These are phyloP conservation scores for Berkeleyomyces rouxiae DNA, from an alignment of 2,329 filamentous ascomycete genomes.

Conservation along the genomic window DNA sequence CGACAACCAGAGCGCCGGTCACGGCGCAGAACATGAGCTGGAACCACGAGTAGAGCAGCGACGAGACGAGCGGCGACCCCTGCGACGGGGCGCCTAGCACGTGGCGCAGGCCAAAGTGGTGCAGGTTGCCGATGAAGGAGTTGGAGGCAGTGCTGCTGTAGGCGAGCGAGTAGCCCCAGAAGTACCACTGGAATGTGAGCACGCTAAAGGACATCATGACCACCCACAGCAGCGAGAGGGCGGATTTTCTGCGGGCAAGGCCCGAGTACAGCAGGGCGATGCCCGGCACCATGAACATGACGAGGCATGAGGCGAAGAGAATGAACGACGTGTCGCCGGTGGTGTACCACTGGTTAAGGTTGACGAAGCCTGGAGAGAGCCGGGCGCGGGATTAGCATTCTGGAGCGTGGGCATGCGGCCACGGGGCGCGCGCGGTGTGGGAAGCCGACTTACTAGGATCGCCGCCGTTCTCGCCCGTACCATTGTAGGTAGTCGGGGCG, in stretches of 20 bases:
- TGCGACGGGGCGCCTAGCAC: slow-evolving; percentile 72
- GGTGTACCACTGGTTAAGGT: slow-evolving; percentile 91
- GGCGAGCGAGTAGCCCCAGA: slow-evolving; percentile 94
- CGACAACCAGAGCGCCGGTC: slow-evolving; percentile 79
- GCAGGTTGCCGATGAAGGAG: slow-evolving; percentile 80
- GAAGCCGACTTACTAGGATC: slow-evolving; percentile 33
- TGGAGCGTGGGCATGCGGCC: neutral
- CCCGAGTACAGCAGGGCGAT: slow-evolving; percentile 96
- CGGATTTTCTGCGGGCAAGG: slow-evolving; percentile 92
- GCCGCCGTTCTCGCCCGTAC: slow-evolving; percentile 50
- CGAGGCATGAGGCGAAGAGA: slow-evolving; percentile 76
- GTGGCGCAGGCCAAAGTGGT: slow-evolving; percentile 76
- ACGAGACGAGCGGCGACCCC: slow-evolving; percentile 74
- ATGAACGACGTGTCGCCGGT: slow-evolving; percentile 91
- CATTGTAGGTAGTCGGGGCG: slow-evolving; percentile 43
- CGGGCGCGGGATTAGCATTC: neutral
- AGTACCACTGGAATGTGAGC: slow-evolving; percentile 96
- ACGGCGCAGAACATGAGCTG: slow-evolving; percentile 98
- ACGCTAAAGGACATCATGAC: slow-evolving; percentile 88
- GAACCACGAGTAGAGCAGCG: slow-evolving; percentile 87
- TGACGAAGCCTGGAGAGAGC: slow-evolving; percentile 48
- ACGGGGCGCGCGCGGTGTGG: no score
- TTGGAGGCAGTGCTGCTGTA: slow-evolving; percentile 71
- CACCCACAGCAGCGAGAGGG: slow-evolving; percentile 91
- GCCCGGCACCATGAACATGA: slow-evolving; percentile 89